Base-by-base conservation (phyloP, 1,284 basidiomycete genomes). In the Cutaneotrichosporon sp. region DNA sequence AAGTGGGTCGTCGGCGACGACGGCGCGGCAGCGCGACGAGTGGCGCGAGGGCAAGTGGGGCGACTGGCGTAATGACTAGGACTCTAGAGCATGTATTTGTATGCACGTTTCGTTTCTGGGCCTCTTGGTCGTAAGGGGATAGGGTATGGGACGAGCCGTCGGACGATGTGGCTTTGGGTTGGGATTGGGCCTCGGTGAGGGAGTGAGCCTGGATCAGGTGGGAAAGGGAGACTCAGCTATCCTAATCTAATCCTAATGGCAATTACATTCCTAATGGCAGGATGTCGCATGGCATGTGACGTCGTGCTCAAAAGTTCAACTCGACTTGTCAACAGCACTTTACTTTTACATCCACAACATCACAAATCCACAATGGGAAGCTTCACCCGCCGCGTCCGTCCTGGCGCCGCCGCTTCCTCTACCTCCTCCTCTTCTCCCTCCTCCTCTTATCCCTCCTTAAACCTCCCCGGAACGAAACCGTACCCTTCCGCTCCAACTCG, bases 31-130 rank as follows among this genome's bases (percentile, higher is more conserved):
- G 11, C 51, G 51, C 18, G 51, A 49, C 10, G 58, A 32, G 47
- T 49, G 30, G 6, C 47, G 21, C 3, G 58, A 59, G 26, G 47
- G 34, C 31, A 50, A 51, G 47, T 59, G 58, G 58, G 47, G 42
- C n/a, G 58, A 59, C 22, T 56, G 55, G 55, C 55, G 55, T 21
- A 38, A 56, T 22, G 51, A 53, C 31, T 53, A 53, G 51, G 13
- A 32, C 31, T 30, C 31, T 14, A 11, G 38, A 26, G 34, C n/a
- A 46, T 56, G 38, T 56, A 56, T 42, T 56, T 56, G 55, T 56
- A 56, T 22, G 38, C n/a, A 36, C 53, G 9, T 18, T 18, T 36
- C 16, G 26, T 9, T 26, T 5, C 16, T 56, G 34, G 16, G 53
- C 36, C 21, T 32, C n/a, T n/a, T n/a, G n/a, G n/a, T n/a, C n/a